phyloP scores from a whole-genome alignment of 331 rosid species.

The Pyracantha coccinea region DNA sequence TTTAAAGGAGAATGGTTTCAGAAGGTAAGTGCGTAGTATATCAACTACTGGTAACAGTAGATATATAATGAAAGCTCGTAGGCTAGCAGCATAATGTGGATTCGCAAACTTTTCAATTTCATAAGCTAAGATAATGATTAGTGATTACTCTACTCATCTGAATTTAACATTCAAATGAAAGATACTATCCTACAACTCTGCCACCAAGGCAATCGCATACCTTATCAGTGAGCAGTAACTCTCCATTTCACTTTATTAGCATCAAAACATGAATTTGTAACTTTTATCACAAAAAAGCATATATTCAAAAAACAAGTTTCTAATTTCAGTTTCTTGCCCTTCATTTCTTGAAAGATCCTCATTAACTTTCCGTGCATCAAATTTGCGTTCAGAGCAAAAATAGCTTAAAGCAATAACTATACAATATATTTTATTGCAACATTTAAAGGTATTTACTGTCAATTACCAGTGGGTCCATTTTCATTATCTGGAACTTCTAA shows the following conservation, averaged over 20 bases:
- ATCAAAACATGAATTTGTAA: neutral
- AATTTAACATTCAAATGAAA: neutral
- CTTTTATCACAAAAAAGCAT: neutral
- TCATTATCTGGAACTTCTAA: constrained; percentile 69
- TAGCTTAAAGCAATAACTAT: neutral
- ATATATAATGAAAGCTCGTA: neutral
- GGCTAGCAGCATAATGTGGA: neutral
- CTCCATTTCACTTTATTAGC: neutral
- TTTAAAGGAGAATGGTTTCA: neutral
- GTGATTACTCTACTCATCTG: neutral
- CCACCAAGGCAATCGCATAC: neutral
- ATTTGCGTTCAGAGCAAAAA: neutral
- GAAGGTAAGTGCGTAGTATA: neutral
- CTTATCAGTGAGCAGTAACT: neutral
- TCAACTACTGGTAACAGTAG: neutral
- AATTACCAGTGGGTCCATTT: constrained; percentile 36
- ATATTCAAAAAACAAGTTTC: neutral
- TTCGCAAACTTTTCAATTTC: neutral
- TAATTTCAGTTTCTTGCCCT: neutral
- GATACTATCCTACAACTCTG: neutral
- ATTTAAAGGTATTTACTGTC: neutral
- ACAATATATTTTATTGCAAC: neutral
- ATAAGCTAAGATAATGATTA: neutral
- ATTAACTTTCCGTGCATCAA: neutral
- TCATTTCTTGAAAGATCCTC: neutral